These are phyloP conservation scores for Aristolochia californica DNA, from an alignment of 164 flowering plant species.

Conservation along the genomic window DNA sequence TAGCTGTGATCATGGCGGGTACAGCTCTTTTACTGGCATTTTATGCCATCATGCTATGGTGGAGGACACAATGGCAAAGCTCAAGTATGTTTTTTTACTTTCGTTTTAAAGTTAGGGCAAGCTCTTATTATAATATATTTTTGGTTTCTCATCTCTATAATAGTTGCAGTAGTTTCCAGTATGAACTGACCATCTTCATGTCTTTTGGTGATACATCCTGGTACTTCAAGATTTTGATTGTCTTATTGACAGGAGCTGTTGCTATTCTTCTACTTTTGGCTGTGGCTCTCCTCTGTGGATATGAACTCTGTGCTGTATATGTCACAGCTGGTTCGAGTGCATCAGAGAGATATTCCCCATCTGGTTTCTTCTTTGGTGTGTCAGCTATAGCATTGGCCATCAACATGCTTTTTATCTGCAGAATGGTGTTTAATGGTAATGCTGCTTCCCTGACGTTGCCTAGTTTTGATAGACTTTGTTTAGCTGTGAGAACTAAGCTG, in stretches of 20 bases:
- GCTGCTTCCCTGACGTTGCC: neutral
- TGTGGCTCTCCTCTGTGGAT: slow-evolving; percentile 89
- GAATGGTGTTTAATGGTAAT: slow-evolving; percentile 96
- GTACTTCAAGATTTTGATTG: neutral
- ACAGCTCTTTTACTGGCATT: slow-evolving; percentile 84
- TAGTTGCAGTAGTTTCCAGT: too few relatives aligned
- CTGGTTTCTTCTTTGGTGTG: slow-evolving; percentile 99
- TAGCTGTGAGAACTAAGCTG: neutral
- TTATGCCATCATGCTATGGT: slow-evolving; percentile 98
- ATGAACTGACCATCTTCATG: too few relatives aligned
- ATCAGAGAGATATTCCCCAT: slow-evolving; percentile 81
- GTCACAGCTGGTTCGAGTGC: slow-evolving; percentile 77
- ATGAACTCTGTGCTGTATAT: slow-evolving; percentile 97
- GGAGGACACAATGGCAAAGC: slow-evolving; percentile 99
- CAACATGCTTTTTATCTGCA: slow-evolving; percentile 98
- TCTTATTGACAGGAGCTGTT: slow-evolving; percentile 64
- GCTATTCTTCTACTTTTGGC: slow-evolving; percentile 90
- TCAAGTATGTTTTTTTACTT: slow-evolving; percentile 65
- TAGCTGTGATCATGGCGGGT: slow-evolving; percentile 97
- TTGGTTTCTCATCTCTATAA: neutral
- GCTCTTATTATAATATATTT: neutral
- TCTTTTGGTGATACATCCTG: neutral
- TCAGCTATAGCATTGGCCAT: slow-evolving; percentile 95
- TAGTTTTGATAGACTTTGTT: neutral
- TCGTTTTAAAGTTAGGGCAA: neutral